Conservation (phyloP, 352 stramenopile genomes). For the Phytophthora meadii region DNA sequence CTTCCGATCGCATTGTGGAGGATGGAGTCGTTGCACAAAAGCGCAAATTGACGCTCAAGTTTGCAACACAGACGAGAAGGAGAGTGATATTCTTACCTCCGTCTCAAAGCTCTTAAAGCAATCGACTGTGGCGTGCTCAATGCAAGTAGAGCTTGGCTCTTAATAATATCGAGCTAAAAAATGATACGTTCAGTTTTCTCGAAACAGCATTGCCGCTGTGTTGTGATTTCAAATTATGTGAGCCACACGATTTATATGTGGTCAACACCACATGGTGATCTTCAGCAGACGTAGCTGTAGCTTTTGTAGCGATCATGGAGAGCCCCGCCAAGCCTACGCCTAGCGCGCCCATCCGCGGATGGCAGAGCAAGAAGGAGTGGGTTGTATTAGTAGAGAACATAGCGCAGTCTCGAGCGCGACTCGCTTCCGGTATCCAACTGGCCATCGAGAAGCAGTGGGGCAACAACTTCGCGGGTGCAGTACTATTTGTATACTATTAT, state of each 20-base stretch:
- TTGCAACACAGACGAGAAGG: constrained; percentile 14
- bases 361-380: constrained; percentile 80
- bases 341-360: constrained; percentile 29
- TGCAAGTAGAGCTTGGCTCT: too few species aligned
- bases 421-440: constrained; percentile 77
- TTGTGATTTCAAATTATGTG: too few species aligned
- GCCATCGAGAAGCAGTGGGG: constrained; percentile 85
- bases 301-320: constrained; percentile 17
- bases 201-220: too few species aligned
- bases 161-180: too few species aligned
- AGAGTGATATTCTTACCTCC: neutral
- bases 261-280: constrained; percentile 11
- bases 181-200: too few species aligned
- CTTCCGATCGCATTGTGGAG: neutral
- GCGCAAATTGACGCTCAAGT: neutral
- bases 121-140: too few species aligned
- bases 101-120: neutral
- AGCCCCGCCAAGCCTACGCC: neutral
- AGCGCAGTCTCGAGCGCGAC: constrained; percentile 70
- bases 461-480: constrained; percentile 73
- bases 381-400: constrained; percentile 84
- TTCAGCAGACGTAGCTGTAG: constrained; percentile 18
- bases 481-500: too few species aligned
- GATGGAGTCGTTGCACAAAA: neutral
- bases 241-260: too few species aligned